These are phyloP conservation scores for Penicillium crustosum DNA, from an alignment of 2,329 filamentous ascomycete genomes.

Conservation along the genomic window DNA sequence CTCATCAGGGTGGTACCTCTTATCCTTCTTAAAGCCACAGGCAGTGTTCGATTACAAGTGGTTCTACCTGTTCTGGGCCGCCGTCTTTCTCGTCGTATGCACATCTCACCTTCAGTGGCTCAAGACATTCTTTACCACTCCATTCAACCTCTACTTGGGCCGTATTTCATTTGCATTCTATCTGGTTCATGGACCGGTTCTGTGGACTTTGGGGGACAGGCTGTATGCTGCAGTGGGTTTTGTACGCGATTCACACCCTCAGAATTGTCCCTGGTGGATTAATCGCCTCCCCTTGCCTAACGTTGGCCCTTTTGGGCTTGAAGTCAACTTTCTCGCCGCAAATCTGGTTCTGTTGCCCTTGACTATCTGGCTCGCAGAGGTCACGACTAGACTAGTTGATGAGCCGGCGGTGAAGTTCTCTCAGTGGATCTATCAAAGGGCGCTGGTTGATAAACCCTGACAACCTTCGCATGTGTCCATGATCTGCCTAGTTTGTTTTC, in stretches of 20 bases:
- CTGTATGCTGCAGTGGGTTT: slow-evolving; percentile 64
- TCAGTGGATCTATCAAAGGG: slow-evolving; percentile 57
- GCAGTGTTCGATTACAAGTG: slow-evolving; percentile 66
- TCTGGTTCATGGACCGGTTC: slow-evolving; percentile 62
- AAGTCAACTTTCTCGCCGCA: slow-evolving; percentile 59
- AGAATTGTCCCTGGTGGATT: slow-evolving; percentile 58
- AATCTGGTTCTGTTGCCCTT: slow-evolving; percentile 62
- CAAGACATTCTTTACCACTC: slow-evolving; percentile 58
- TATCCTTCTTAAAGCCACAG: slow-evolving; percentile 63
- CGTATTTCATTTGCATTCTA: slow-evolving; percentile 64
- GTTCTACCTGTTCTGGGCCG: slow-evolving; percentile 66
- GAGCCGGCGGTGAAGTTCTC: slow-evolving; percentile 61
- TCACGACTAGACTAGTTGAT: slow-evolving; percentile 58
- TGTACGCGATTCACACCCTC: slow-evolving; percentile 49
- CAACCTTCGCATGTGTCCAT: neutral
- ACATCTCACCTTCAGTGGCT: slow-evolving; percentile 60
- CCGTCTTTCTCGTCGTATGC: slow-evolving; percentile 56
- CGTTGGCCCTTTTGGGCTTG: slow-evolving; percentile 60
- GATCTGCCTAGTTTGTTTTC: neutral
- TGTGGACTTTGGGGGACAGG: slow-evolving; percentile 61
- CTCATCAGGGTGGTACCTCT: slow-evolving; percentile 61
- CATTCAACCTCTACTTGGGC: slow-evolving; percentile 62
- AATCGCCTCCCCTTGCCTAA: slow-evolving; percentile 57
- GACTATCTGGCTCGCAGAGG: slow-evolving; percentile 59
- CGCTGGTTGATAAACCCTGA: slow-evolving; percentile 15